phyloP scores from a whole-genome alignment of 768 basidiomycete species.

The Leucosporidium creatinivorum region DNA sequence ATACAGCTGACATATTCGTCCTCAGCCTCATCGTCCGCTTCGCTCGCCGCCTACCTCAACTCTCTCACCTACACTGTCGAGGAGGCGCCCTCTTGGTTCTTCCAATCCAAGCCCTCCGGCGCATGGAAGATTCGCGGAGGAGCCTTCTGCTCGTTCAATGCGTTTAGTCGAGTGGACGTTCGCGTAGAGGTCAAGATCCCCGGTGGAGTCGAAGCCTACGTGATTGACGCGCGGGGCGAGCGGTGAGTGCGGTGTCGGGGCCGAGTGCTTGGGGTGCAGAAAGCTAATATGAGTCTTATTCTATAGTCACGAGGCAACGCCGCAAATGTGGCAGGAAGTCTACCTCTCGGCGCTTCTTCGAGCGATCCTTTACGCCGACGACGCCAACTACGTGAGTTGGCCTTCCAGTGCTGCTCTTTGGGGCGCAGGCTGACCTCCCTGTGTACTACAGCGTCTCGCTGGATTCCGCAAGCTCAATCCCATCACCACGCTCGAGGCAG shows the following conservation, averaged over 20 bases:
- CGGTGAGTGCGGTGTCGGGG: conserved; percentile 66
- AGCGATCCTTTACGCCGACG: conserved; percentile 91
- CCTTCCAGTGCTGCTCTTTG: background rate
- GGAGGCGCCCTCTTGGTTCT: conserved; percentile 85
- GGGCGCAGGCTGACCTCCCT: no score
- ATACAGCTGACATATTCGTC: no score
- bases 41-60: conserved; percentile 95
- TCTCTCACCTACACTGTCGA: conserved; percentile 94
- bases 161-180: conserved; percentile 92
- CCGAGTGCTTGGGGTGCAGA: no score
- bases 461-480: conserved; percentile 94
- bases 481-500: conserved; percentile 78
- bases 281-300: no score
- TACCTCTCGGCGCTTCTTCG: conserved; percentile 88
- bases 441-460: conserved; percentile 53
- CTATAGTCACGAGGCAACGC: conserved; percentile 73
- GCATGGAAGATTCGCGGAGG: conserved; percentile 88
- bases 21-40: conserved; percentile 83
- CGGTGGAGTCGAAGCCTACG: conserved; percentile 89
- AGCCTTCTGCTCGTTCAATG: conserved; percentile 94
- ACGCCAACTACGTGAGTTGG: conserved; percentile 60
- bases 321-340: conserved; percentile 94
- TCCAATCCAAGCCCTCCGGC: conserved; percentile 49
- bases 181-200: conserved; percentile 98
- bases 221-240: conserved; percentile 88